Evolutionary conservation across 768 basidiomycete species (phyloP).

Genomic region (Kwoniella pini): DNA sequence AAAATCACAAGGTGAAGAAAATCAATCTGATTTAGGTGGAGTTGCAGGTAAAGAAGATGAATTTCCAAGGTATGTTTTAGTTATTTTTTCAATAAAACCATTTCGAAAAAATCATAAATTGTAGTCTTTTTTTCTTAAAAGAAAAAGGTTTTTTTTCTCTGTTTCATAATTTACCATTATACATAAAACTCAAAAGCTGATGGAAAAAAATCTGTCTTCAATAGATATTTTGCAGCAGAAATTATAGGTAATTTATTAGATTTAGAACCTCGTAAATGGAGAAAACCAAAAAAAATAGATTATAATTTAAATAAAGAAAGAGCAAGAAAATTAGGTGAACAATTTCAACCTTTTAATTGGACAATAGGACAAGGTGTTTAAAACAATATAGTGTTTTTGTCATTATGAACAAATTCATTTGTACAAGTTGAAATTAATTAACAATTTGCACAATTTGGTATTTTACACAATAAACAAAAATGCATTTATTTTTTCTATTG

Average conservation of each 20-base stretch:
- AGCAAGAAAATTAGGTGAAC: constrained; percentile 67
- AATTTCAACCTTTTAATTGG: constrained; percentile 64
- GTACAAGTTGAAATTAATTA: too few species aligned
- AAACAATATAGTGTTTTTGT: background rate
- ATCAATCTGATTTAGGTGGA: constrained; percentile 63
- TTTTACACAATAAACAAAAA: too few species aligned
- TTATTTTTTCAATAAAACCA: too few species aligned
- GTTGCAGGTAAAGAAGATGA: constrained; percentile 86
- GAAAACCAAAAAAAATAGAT: constrained; percentile 74
- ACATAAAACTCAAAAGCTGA: too few species aligned
- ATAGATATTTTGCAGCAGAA: constrained; percentile 89
- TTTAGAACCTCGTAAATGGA: constrained; percentile 81
- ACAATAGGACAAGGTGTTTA: constrained; percentile 42
- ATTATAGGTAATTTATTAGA: constrained; percentile 91
- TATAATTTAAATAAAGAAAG: constrained; percentile 69
- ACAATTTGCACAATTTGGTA: too few species aligned
- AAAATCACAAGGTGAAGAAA: constrained; percentile 57
- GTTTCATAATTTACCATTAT: too few species aligned
- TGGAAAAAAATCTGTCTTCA: background rate
- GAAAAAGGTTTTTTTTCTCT: too few species aligned
- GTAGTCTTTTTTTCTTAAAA: too few species aligned
- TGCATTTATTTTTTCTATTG: too few species aligned
- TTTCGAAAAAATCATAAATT: too few species aligned
- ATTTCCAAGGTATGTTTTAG: constrained; percentile 70
- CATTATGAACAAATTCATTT: too few species aligned